A percentile compares a stretch with the other conserved stretches of the same genome.
Evolutionary conservation across 257 asterid species (phyloP).

Genomic region (Solanum paucissectum): DNA sequence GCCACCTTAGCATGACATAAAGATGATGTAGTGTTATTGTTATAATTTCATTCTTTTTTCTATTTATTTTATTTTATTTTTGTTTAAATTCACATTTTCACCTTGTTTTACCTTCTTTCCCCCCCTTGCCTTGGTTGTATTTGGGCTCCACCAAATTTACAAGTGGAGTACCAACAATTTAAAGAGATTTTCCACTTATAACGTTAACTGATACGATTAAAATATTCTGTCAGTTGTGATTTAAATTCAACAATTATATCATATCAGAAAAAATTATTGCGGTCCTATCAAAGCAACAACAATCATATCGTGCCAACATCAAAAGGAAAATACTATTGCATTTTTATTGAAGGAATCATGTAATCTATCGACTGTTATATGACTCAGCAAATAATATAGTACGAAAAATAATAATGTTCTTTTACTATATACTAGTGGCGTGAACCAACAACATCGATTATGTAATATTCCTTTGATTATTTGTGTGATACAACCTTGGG

Average conservation of each 20-base stretch:
- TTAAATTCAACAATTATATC: not conserved
- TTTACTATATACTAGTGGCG: not conserved
- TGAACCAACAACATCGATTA: not conserved
- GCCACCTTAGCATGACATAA: not conserved
- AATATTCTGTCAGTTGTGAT: not conserved
- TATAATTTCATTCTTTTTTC: not conserved
- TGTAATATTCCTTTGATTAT: not conserved
- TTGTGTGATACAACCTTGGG: not conserved
- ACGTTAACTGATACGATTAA: not conserved
- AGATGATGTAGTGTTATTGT: not conserved
- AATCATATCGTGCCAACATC: not conserved
- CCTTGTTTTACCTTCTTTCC: not conserved
- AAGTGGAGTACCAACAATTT: not conserved
- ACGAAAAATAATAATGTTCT: not conserved
- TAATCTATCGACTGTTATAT: not conserved
- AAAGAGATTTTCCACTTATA: not conserved
- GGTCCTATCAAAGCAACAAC: not conserved
- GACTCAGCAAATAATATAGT: not conserved
- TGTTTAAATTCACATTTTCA: not conserved
- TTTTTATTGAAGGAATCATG: not conserved
- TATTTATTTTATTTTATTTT: not conserved
- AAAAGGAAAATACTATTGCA: not conserved
- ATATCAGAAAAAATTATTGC: not conserved
- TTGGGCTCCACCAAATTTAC: not conserved
- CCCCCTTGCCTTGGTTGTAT: not conserved